Conservation (phyloP, 225 moss, liverwort and hornwort genomes). For the Sphagnum contortum region DNA sequence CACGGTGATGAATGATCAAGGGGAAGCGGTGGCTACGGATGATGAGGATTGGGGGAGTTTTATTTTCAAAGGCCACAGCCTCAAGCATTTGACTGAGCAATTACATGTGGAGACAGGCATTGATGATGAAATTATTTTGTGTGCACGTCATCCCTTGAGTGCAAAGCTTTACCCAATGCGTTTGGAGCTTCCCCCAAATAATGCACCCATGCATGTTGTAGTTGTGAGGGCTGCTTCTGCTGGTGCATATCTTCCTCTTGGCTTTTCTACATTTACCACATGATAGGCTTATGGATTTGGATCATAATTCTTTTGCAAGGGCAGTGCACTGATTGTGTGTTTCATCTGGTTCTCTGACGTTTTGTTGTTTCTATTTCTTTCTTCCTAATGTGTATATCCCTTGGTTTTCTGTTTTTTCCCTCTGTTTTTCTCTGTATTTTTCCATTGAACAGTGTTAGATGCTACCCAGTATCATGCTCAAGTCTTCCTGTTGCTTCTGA, state of each 20-base stretch:
- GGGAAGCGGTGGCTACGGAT: conserved; percentile 28
- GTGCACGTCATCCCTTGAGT: conserved; percentile 35
- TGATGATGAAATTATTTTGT: conserved; percentile 36
- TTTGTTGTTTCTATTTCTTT: not conserved
- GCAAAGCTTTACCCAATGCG: conserved; percentile 44
- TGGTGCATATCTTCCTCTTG: conserved; percentile 14
- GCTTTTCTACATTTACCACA: not conserved
- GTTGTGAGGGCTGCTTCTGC: conserved; percentile 35
- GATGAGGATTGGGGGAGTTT: conserved; percentile 45
- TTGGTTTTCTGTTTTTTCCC: too few relatives aligned
- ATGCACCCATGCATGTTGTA: conserved; percentile 46
- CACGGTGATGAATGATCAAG: conserved; percentile 33
- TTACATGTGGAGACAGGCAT: conserved; percentile 50
- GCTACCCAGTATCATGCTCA: too few relatives aligned
- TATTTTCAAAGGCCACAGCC: conserved; percentile 37
- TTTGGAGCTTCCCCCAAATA: conserved; percentile 42
- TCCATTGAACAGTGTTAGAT: too few relatives aligned
- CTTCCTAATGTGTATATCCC: too few relatives aligned
- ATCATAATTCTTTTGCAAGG: not conserved
- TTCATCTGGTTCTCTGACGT: not conserved
- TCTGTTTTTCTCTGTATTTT: too few relatives aligned
- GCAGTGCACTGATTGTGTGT: not conserved
- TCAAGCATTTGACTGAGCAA: conserved; percentile 33
- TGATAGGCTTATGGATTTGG: too few relatives aligned
- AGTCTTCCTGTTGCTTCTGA: too few relatives aligned